A percentile compares a stretch with the other conserved stretches of the same genome.
Conservation (phyloP, 305 asterid species). For the Fraxinus sp. region DNA sequence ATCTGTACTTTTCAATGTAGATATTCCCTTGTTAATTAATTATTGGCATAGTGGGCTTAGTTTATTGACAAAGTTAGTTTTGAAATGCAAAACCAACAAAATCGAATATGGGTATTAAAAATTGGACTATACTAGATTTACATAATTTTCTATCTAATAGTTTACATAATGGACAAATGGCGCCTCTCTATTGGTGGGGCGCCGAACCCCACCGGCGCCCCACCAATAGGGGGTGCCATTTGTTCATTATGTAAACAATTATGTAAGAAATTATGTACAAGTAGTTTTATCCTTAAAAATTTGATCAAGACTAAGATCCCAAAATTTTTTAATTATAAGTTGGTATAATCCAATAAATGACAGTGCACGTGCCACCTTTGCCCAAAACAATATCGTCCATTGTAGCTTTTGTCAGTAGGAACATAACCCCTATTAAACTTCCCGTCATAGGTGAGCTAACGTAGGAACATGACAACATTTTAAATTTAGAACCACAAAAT, state of each 20-base stretch:
- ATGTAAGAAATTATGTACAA: no score
- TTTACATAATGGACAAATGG: no score
- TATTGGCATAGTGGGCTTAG: not conserved
- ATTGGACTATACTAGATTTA: not conserved
- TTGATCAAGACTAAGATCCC: not conserved
- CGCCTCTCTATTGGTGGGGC: no score
- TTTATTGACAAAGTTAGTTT: not conserved
- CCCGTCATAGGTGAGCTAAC: conserved; percentile 16
- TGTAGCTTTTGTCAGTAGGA: conserved; percentile 24
- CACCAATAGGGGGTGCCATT: no score
- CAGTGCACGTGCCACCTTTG: not conserved
- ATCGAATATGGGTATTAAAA: not conserved
- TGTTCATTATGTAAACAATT: no score
- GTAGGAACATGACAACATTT: not conserved
- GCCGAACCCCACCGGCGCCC: no score
- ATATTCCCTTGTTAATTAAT: not conserved
- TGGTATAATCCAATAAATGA: not conserved
- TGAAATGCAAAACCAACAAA: not conserved
- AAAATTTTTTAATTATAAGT: not conserved
- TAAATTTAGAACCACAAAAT: no score
- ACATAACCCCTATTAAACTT: conserved; percentile 15
- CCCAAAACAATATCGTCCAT: conserved; percentile 28
- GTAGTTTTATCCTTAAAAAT: not conserved
- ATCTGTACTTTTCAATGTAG: not conserved
- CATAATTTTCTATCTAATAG: no score